phyloP scores from a whole-genome alignment of 768 basidiomycete species.

The Leccinellum rugosiceps region DNA sequence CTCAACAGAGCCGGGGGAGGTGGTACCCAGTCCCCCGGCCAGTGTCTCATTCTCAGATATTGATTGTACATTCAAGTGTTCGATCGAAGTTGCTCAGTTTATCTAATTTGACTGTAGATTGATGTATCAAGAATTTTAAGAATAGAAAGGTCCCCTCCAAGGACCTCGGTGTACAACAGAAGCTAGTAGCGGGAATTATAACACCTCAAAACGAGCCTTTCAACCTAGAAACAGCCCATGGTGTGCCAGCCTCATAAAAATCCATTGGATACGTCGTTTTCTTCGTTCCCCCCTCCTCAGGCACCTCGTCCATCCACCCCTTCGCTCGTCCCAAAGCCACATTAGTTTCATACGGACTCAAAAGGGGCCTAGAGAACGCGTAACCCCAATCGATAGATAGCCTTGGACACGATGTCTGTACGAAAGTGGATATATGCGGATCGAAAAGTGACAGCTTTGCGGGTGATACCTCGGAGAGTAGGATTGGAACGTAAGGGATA shows the following conservation, averaged over 20 bases:
- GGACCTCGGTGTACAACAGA: neutral
- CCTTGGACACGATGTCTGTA: conserved; percentile 96
- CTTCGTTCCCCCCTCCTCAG: conserved; percentile 16
- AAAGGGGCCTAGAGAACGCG: conserved; percentile 83
- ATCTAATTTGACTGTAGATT: too few relatives aligned
- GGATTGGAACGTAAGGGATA: conserved; percentile 83
- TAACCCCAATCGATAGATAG: conserved; percentile 99
- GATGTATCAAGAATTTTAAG: too few relatives aligned
- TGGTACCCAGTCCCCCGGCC: too few relatives aligned
- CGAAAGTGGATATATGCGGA: conserved; percentile 80
- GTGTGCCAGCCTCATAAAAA: conserved; percentile 82
- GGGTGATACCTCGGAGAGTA: conserved; percentile 96
- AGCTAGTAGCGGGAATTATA: neutral
- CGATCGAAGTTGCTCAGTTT: too few relatives aligned
- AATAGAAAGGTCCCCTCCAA: too few relatives aligned
- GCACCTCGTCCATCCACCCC: conserved; percentile 59
- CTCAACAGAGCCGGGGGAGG: too few relatives aligned
- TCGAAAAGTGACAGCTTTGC: conserved; percentile 85
- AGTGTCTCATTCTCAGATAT: too few relatives aligned
- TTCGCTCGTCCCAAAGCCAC: conserved; percentile 68
- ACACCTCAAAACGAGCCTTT: conserved; percentile 45
- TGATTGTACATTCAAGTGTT: too few relatives aligned
- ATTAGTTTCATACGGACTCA: conserved; percentile 91
- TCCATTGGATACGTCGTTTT: conserved; percentile 83
- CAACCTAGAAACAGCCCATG: conserved; percentile 67